Evolutionary conservation across 805 yeast genomes (phyloP).

Genomic region (Lachancea sp.): DNA sequence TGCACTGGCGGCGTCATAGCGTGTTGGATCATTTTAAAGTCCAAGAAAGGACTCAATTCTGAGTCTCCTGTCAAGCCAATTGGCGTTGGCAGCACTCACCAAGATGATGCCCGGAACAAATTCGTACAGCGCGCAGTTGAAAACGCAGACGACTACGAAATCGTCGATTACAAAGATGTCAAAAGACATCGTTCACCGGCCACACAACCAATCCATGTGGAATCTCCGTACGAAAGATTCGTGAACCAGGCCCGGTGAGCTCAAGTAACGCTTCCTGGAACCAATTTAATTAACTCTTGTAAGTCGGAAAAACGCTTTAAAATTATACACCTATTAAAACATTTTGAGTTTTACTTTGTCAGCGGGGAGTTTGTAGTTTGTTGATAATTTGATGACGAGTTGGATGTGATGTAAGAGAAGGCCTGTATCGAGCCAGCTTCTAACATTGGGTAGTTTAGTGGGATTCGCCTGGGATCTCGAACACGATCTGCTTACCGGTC

Average conservation of each 20-base stretch:
- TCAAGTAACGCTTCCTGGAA: neutral
- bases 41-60: constrained; percentile 2
- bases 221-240: constrained; percentile 8
- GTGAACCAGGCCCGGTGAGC: constrained; percentile 6
- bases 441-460: constrained; percentile 21
- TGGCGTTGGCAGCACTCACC: neutral
- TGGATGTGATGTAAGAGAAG: neutral
- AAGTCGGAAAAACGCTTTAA: constrained; percentile 18
- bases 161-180: constrained; percentile 5
- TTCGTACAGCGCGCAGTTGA: neutral
- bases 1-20: constrained; percentile 19
- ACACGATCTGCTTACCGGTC: constrained; percentile 99
- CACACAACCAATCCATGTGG: neutral
- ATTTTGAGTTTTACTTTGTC: constrained; percentile 12
- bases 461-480: constrained; percentile 70
- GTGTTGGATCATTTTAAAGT: constrained; percentile 10
- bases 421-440: neutral
- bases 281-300: neutral
- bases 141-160: constrained; percentile 1
- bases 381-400: constrained; percentile 8
- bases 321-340: constrained; percentile 26
- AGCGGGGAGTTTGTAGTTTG: constrained; percentile 4
- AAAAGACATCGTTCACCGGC: neutral
- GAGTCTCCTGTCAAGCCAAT: neutral
- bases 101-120: neutral